Conservation (phyloP, 2,329 filamentous ascomycete species). For the Meredithiella fracta region DNA sequence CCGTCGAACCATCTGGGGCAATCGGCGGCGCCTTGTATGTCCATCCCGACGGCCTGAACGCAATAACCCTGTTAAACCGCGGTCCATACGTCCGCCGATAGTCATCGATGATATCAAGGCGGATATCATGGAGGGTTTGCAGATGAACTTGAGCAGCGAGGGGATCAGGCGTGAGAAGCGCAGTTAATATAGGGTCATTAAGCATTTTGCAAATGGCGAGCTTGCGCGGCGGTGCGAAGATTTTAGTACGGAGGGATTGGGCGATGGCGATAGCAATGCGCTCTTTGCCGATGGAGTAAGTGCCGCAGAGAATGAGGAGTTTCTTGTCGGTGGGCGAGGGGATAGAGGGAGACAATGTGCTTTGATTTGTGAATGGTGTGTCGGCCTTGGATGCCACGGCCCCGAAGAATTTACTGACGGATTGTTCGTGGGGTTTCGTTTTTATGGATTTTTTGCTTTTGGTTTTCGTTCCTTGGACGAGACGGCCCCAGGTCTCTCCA, state of each 20-base stretch:
- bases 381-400: conserved; percentile 18
- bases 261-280: conserved; percentile 89
- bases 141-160: conserved; percentile 88
- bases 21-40: conserved; percentile 58
- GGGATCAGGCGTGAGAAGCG: conserved; percentile 64
- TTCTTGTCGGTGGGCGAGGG: conserved; percentile 19
- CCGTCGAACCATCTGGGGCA: conserved; percentile 2
- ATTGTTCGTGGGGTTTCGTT: conserved; percentile 14
- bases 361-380: too few relatives aligned
- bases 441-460: conserved; percentile 20
- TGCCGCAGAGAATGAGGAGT: conserved; percentile 80
- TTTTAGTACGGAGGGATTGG: conserved; percentile 68
- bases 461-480: conserved; percentile 6
- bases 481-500: conserved; percentile 30
- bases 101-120: conserved; percentile 75
- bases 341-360: too few relatives aligned
- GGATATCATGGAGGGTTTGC: conserved; percentile 89
- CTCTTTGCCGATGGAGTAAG: conserved; percentile 96
- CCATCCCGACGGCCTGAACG: conserved; percentile 88
- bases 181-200: conserved; percentile 65
- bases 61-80: conserved; percentile 72
- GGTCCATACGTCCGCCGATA: conserved; percentile 69
- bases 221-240: conserved; percentile 72
- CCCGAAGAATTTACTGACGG: conserved; percentile 33
- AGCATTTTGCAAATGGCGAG: conserved; percentile 70